Percentiles rank a stretch among this genome's conserved stretches.
phyloP scores from a whole-genome alignment of 129 eudicot genomes.

The Lonicera japonica region DNA sequence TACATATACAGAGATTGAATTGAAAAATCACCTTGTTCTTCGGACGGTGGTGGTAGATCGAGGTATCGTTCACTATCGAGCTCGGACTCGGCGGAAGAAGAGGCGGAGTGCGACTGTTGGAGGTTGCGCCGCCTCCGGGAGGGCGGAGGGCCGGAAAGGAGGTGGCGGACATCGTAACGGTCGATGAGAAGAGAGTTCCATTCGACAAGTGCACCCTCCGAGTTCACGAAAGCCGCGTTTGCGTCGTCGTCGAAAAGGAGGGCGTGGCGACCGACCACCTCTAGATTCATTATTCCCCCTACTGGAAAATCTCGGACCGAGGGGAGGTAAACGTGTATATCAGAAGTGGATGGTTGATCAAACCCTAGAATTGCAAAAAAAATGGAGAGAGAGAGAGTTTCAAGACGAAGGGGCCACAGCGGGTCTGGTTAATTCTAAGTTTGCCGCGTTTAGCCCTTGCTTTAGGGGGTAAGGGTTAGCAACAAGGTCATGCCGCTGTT shows the following conservation, averaged over 20 bases:
- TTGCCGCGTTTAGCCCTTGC: too few relatives aligned
- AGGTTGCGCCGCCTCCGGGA: constrained; percentile 55
- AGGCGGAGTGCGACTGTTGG: constrained; percentile 24
- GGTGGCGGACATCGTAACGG: constrained; percentile 98
- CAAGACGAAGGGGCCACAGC: too few relatives aligned
- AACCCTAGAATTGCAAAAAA: constrained; percentile 16
- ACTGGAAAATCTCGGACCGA: not conserved
- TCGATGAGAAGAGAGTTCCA: constrained; percentile 93
- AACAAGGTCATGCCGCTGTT: too few relatives aligned
- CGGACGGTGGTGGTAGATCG: constrained; percentile 50
- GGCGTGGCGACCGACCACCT: constrained; percentile 84
- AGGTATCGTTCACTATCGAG: constrained; percentile 75
- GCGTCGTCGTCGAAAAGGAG: constrained; percentile 91
- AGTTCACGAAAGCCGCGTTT: constrained; percentile 70
- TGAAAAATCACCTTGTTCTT: constrained; percentile 44
- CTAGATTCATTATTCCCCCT: constrained; percentile 39
- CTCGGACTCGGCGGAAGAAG: constrained; percentile 32
- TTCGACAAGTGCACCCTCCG: constrained; percentile 76
- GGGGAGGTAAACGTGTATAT: not conserved
- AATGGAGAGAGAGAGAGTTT: too few relatives aligned
- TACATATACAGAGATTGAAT: not conserved
- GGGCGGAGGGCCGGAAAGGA: constrained; percentile 78
- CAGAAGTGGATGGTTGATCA: not conserved
- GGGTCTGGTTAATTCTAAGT: too few relatives aligned
- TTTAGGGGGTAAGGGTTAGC: too few relatives aligned